phyloP scores from a whole-genome alignment of 1,284 basidiomycete species.

The Singerocomus inundabilis region DNA sequence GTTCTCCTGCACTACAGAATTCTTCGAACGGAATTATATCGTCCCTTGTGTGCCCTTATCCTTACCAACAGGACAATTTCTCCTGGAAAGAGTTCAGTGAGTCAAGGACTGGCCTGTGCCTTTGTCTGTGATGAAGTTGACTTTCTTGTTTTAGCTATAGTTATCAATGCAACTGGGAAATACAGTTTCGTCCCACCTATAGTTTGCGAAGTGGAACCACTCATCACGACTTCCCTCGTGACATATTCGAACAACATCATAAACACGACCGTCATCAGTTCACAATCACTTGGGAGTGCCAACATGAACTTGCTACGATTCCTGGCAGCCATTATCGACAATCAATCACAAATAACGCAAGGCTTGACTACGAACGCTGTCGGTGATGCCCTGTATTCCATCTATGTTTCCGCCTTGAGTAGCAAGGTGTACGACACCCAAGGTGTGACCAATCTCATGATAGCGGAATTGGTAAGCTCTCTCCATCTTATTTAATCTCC shows the following conservation, averaged over 20 bases:
- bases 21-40: constrained; percentile 18
- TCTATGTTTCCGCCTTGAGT: constrained; percentile 11
- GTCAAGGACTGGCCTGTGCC: neutral
- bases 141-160: neutral
- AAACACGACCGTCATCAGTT: neutral
- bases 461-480: constrained; percentile 10
- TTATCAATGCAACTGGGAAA: constrained; percentile 12
- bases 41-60: constrained; percentile 17
- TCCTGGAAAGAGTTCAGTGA: constrained; percentile 8
- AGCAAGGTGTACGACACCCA: neutral
- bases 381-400: constrained; percentile 17
- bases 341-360: constrained; percentile 13
- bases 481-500: neutral
- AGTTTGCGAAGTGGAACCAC: constrained; percentile 11
- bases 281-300: constrained; percentile 1
- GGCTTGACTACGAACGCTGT: constrained; percentile 12
- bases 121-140: neutral
- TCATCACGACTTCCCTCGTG: constrained; percentile 17
- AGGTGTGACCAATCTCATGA: neutral
- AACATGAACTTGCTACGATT: constrained; percentile 13
- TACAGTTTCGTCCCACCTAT: constrained; percentile 15
- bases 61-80: constrained; percentile 1
- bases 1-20: constrained; percentile 2
- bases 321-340: constrained; percentile 10
- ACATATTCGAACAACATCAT: constrained; percentile 5